A percentile compares a stretch with the other conserved stretches of the same genome.
phyloP scores from a whole-genome alignment of 371 early-diverging fungal genomes.

The Ordospora pajunii region DNA sequence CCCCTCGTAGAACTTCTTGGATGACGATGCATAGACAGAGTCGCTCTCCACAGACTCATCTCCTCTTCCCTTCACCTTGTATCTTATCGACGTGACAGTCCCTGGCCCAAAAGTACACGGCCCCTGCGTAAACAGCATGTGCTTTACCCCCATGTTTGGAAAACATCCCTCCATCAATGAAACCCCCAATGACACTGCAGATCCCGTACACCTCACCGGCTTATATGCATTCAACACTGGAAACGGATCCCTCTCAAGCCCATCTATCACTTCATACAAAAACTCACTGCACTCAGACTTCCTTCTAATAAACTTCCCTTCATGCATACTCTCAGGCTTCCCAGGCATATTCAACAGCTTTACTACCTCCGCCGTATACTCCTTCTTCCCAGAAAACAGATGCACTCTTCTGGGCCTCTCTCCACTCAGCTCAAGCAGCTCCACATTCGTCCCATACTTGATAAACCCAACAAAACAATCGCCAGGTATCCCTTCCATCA shows the following conservation, averaged over 20 bases:
- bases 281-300: conserved; percentile 76
- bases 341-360: conserved; percentile 1
- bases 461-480: conserved; percentile 87
- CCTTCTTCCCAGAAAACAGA: conserved; percentile 91
- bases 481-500: conserved; percentile 76
- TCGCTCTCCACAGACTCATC: conserved; percentile 87
- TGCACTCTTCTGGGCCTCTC: conserved; percentile 83
- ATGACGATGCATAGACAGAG: conserved; percentile 78
- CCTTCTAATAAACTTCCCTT: conserved; percentile 64
- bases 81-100: conserved; percentile 76
- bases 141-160: conserved; percentile 71
- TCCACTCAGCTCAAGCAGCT: conserved; percentile 61
- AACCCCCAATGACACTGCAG: conserved; percentile 85
- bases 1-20: conserved; percentile 73
- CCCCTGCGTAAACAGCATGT: conserved; percentile 91
- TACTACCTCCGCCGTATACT: conserved; percentile 69
- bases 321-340: not conserved
- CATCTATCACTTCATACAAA: conserved; percentile 78
- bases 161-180: conserved; percentile 72
- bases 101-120: conserved; percentile 96
- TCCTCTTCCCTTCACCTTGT: conserved; percentile 85
- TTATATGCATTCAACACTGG: conserved; percentile 83
- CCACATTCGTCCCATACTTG: conserved; percentile 92
- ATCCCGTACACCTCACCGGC: conserved; percentile 88
- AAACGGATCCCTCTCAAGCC: conserved; percentile 94